A percentile compares a stretch with the other conserved stretches of the same genome.
phyloP scores from a whole-genome alignment of 2,329 filamentous ascomycete genomes.

The Magnaporthiopsis incrustans region DNA sequence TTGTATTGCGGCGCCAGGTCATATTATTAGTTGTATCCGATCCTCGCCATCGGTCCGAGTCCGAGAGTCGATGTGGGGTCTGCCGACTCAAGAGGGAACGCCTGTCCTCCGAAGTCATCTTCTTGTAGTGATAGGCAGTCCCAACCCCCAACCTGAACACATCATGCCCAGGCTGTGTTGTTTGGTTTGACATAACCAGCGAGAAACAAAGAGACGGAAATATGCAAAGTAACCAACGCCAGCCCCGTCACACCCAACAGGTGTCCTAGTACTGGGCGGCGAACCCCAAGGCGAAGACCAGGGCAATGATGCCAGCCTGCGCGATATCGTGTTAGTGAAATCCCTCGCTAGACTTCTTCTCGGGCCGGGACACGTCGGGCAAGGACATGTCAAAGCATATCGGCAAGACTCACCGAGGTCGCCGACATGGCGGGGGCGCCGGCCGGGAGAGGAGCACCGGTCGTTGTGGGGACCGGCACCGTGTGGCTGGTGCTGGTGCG shows the following conservation, averaged over 20 bases:
- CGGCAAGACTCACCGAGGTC: background rate
- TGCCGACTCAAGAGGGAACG: too few species aligned
- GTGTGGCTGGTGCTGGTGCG: background rate
- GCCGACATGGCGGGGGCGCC: conserved; percentile 1
- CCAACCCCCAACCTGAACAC: too few species aligned
- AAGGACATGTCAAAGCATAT: background rate
- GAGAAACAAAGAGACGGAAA: background rate
- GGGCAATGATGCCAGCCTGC: conserved; percentile 4
- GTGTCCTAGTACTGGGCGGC: conserved; percentile 5
- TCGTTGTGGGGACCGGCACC: background rate
- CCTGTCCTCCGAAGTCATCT: background rate
- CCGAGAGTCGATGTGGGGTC: too few species aligned
- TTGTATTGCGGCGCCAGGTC: background rate
- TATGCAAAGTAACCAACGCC: background rate
- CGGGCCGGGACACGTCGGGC: background rate
- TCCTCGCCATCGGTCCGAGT: too few species aligned
- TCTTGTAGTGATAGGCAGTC: background rate
- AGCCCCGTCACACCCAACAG: background rate
- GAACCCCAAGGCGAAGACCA: conserved; percentile 2
- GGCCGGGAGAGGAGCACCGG: conserved; percentile 3
- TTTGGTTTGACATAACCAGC: too few species aligned
- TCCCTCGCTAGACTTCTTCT: background rate
- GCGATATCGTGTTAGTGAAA: background rate
- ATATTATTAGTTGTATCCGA: too few species aligned
- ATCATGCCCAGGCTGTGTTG: too few species aligned